Conservation (phyloP, 768 basidiomycete genomes). For the Lyophyllum decastes region DNA sequence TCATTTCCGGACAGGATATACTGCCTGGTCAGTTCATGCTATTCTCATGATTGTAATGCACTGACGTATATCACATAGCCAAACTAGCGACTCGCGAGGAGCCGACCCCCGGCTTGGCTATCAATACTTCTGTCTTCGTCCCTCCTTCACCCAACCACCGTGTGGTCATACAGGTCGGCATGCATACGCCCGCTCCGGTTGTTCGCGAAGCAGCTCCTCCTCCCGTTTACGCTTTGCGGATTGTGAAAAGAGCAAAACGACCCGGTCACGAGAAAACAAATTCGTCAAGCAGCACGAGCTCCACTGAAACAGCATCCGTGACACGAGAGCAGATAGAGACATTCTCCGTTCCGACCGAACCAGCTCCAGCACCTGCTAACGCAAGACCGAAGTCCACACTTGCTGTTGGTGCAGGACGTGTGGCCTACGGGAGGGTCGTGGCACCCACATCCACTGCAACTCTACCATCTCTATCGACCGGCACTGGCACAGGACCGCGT, state of each 20-base stretch:
- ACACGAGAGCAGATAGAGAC: neutral
- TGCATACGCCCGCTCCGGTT: conserved; percentile 11
- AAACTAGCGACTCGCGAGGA: neutral
- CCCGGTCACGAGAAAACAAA: conserved; percentile 18
- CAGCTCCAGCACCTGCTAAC: neutral
- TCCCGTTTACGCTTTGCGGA: conserved; percentile 44
- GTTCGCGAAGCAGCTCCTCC: conserved; percentile 27
- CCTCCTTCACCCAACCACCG: conserved; percentile 13
- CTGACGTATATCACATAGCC: neutral
- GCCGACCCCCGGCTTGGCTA: neutral
- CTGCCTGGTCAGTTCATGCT: neutral
- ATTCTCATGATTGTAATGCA: neutral
- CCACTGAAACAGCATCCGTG: conserved; percentile 7
- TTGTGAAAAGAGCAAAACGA: conserved; percentile 43
- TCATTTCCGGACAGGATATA: neutral
- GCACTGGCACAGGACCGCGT: conserved; percentile 32
- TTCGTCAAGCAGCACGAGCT: conserved; percentile 13
- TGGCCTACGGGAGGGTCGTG: neutral
- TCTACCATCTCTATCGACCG: neutral
- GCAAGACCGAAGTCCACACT: neutral
- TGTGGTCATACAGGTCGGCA: neutral
- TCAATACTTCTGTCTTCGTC: conserved; percentile 11
- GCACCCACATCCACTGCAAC: conserved; percentile 1
- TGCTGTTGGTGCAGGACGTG: neutral
- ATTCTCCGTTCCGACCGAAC: neutral